These are phyloP conservation scores for Serendipita sp. DNA, from an alignment of 1,284 basidiomycete species.

Conservation along the genomic window DNA sequence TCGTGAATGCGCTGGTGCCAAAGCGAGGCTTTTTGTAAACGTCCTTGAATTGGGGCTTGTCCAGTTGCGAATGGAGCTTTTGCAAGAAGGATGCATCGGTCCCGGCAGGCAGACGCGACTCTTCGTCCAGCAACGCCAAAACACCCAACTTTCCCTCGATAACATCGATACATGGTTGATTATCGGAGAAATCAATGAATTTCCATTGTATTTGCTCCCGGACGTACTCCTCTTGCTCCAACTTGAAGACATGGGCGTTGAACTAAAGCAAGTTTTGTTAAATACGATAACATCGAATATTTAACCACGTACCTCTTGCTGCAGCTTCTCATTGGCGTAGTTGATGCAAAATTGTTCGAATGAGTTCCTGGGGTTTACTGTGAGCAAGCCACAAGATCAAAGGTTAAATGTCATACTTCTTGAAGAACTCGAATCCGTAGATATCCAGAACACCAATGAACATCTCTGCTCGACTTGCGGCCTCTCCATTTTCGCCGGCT, in stretches of 20 bases:
- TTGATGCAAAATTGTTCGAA: constrained; percentile 99
- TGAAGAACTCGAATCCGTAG: constrained; percentile 93
- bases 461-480: constrained; percentile 78
- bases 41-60: constrained; percentile 71
- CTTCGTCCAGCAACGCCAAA: constrained; percentile 89
- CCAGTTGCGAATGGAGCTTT: constrained; percentile 81
- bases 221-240: constrained; percentile 98
- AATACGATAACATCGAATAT: background rate
- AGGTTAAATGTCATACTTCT: constrained; percentile 38
- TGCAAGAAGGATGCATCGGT: constrained; percentile 88
- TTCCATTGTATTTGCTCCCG: constrained; percentile 99
- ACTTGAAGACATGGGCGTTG: constrained; percentile 97
- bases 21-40: constrained; percentile 98
- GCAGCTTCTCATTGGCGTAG: constrained; percentile 96
- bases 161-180: constrained; percentile 96
- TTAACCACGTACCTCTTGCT: constrained; percentile 62
- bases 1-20: constrained; percentile 92
- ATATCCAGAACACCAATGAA: constrained; percentile 98
- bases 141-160: constrained; percentile 97
- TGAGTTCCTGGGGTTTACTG: constrained; percentile 50
- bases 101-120: constrained; percentile 90
- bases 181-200: constrained; percentile 98
- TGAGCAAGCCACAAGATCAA: constrained; percentile 5
- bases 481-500: constrained; percentile 78
- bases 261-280: constrained; percentile 38